phyloP scores from a whole-genome alignment of 148 eudicot genomes.

The Agrostemma githago region DNA sequence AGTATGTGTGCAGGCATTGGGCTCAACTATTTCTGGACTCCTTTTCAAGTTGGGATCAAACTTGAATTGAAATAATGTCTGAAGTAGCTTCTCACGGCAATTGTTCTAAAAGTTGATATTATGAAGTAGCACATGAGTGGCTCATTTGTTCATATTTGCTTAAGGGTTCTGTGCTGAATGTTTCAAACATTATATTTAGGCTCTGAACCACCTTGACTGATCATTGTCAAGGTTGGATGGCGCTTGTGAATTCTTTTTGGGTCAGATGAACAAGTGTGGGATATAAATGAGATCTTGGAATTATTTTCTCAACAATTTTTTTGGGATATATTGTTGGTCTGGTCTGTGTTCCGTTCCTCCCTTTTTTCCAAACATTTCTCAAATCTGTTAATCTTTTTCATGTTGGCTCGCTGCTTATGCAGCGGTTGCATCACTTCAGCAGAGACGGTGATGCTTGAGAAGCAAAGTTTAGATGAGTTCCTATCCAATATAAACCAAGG shows the following conservation, averaged over 20 bases:
- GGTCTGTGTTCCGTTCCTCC: neutral
- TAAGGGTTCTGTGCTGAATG: too few relatives aligned
- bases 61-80: too few relatives aligned
- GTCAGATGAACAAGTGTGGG: neutral
- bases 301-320: neutral
- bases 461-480: constrained; percentile 94
- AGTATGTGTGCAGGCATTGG: too few relatives aligned
- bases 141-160: too few relatives aligned
- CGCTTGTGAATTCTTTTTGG: neutral
- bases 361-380: neutral
- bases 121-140: too few relatives aligned
- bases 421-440: constrained; percentile 98
- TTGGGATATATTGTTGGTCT: neutral
- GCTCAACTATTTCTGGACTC: too few relatives aligned
- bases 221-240: constrained; percentile 2
- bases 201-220: too few relatives aligned
- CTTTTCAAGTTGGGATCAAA: too few relatives aligned
- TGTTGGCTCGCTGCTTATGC: constrained; percentile 30
- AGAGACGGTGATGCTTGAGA: constrained; percentile 97
- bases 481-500: constrained; percentile 64
- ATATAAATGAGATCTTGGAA: neutral
- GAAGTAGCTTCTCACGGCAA: too few relatives aligned
- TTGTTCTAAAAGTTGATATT: too few relatives aligned
- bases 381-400: neutral
- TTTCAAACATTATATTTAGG: too few relatives aligned